phyloP scores from a whole-genome alignment of 148 eudicot genomes.

The Rhododendron kiyosumense region DNA sequence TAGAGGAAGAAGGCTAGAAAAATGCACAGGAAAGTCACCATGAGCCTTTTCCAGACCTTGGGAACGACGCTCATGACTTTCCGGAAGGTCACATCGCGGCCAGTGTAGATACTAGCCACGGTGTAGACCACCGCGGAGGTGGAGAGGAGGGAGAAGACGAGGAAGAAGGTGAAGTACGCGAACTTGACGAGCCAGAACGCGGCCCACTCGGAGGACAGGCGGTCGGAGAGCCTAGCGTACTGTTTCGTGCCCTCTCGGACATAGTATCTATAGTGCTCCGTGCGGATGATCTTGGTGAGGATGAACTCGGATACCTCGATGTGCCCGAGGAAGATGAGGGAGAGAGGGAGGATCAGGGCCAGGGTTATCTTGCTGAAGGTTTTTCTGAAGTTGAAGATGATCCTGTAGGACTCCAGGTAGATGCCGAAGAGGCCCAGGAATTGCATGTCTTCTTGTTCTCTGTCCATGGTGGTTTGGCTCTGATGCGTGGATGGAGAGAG shows the following conservation, averaged over 20 bases:
- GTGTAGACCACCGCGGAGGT: slow-evolving; percentile 29
- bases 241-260: neutral
- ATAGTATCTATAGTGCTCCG: neutral
- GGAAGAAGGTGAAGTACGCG: slow-evolving; percentile 7
- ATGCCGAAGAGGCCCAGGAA: slow-evolving; percentile 24
- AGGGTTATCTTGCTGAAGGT: slow-evolving; percentile 24
- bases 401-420: slow-evolving; percentile 17
- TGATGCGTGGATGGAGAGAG: neutral
- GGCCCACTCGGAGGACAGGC: slow-evolving; percentile 11
- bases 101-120: slow-evolving; percentile 24
- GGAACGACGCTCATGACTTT: slow-evolving; percentile 31
- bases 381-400: slow-evolving; percentile 16
- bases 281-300: slow-evolving; percentile 6
- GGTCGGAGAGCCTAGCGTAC: slow-evolving; percentile 5
- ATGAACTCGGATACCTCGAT: slow-evolving; percentile 15
- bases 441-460: slow-evolving; percentile 32
- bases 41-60: slow-evolving; percentile 30
- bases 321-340: slow-evolving; percentile 31
- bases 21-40: slow-evolving; percentile 23
- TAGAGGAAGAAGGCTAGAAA: slow-evolving; percentile 9
- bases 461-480: slow-evolving; percentile 14
- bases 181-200: slow-evolving; percentile 13
- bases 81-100: slow-evolving; percentile 13
- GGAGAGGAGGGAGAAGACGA: slow-evolving; percentile 28
- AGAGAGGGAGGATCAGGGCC: slow-evolving; percentile 24